phyloP scores from a whole-genome alignment of 192 early-diverging fungal species.

The Nowakowskiella sp. region DNA sequence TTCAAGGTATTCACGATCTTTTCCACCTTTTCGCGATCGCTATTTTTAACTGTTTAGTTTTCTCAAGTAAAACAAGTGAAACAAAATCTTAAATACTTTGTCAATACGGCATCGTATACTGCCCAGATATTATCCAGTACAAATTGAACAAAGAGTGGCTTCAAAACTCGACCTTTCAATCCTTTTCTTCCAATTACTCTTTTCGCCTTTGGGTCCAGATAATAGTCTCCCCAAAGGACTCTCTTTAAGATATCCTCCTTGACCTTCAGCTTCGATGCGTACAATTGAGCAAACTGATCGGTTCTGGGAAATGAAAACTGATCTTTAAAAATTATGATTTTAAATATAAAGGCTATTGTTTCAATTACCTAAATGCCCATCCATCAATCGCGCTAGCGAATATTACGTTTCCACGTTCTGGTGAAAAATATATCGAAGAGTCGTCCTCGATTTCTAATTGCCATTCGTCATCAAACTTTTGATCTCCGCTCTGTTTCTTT shows the following conservation, averaged over 20 bases:
- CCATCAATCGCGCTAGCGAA: conserved; percentile 95
- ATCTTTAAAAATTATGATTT: conserved; percentile 1
- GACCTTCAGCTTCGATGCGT: conserved; percentile 79
- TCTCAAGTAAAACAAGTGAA: conserved; percentile 11
- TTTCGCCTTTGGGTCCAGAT: conserved; percentile 92
- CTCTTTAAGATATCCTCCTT: conserved; percentile 69
- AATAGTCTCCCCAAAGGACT: conserved; percentile 95
- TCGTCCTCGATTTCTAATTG: conserved; percentile 86
- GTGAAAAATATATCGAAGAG: conserved; percentile 90
- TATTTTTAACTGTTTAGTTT: conserved; percentile 5
- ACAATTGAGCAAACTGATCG: conserved; percentile 87
- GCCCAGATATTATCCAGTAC: conserved; percentile 91
- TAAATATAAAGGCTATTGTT: conserved; percentile 5
- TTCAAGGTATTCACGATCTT: conserved; percentile 85
- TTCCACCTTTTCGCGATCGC: conserved; percentile 72
- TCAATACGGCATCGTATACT: conserved; percentile 68
- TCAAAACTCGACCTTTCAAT: conserved; percentile 68
- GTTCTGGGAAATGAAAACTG: conserved; percentile 36
- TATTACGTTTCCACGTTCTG: conserved; percentile 91
- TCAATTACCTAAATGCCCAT: conserved; percentile 82
- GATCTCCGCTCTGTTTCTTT: conserved; percentile 10
- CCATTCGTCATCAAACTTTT: conserved; percentile 61
- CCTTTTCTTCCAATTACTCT: conserved; percentile 81
- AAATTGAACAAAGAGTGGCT: conserved; percentile 96
- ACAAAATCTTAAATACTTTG: conserved; percentile 2